phyloP scores from a whole-genome alignment of 2,329 filamentous ascomycete genomes.

The Xylaria sp. region DNA sequence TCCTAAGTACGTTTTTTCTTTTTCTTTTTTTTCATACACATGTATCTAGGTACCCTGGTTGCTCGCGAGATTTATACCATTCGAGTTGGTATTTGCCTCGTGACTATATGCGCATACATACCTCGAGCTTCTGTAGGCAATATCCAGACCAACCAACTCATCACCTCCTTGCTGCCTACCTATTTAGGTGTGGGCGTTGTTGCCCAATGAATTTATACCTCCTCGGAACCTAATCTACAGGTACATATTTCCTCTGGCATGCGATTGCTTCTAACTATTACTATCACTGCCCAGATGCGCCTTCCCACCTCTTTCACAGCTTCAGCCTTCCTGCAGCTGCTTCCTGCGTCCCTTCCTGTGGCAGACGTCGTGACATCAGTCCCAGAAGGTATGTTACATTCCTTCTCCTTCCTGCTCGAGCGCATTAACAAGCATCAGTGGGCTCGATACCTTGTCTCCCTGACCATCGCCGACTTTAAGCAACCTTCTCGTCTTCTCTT shows the following conservation, averaged over 20 bases:
- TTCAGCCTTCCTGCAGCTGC: background rate
- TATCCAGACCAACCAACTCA: background rate
- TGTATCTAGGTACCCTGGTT: background rate
- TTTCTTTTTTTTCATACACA: background rate
- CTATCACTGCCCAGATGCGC: background rate
- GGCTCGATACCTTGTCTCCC: background rate
- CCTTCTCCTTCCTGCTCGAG: conserved; percentile 7
- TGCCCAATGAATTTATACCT: background rate
- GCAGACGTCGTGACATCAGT: background rate
- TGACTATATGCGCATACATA: background rate
- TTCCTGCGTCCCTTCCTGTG: conserved; percentile 18
- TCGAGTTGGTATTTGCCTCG: background rate
- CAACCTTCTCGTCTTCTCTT: conserved; percentile 24
- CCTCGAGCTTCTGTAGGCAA: too few species aligned
- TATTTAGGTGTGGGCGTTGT: too few species aligned
- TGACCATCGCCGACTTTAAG: background rate
- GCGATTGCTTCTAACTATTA: background rate
- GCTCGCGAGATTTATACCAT: background rate
- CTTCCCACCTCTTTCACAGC: background rate
- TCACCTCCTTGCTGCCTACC: background rate
- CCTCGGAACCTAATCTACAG: background rate
- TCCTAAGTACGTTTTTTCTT: too few species aligned
- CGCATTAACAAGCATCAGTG: background rate
- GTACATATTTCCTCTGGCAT: background rate
- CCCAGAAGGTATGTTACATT: conserved; percentile 28